Evolutionary conservation across 768 basidiomycete genomes (phyloP).

Genomic region (Wakefieldia striispora): DNA sequence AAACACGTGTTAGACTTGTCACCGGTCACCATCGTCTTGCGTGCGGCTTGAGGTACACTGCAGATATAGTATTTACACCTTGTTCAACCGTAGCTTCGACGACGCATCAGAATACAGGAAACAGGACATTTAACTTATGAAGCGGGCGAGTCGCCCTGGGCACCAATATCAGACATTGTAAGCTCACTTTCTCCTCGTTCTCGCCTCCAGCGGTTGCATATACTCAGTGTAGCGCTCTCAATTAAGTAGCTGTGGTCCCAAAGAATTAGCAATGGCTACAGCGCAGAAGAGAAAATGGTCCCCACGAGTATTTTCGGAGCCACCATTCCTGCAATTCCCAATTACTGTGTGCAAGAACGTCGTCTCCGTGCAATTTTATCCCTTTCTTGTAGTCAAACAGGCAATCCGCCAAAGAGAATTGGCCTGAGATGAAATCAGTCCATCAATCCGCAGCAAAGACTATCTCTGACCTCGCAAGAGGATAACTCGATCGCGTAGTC

Average conservation of each 20-base stretch:
- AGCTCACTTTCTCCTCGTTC: conserved; percentile 79
- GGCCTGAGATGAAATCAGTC: conserved; percentile 44
- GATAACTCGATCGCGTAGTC: conserved; percentile 89
- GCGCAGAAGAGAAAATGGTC: neutral
- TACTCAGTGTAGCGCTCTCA: conserved; percentile 64
- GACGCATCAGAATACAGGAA: conserved; percentile 7
- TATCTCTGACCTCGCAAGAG: conserved; percentile 63
- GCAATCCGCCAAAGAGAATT: conserved; percentile 78
- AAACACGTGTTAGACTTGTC: neutral
- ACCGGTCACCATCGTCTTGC: too few relatives aligned
- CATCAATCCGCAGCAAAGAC: conserved; percentile 14
- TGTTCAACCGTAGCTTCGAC: neutral
- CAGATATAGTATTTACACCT: conserved; percentile 12
- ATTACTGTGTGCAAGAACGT: conserved; percentile 83
- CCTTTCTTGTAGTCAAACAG: conserved; percentile 67
- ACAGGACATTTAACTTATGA: conserved; percentile 12
- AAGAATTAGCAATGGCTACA: neutral
- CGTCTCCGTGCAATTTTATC: conserved; percentile 83
- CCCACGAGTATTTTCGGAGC: conserved; percentile 77
- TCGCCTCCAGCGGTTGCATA: conserved; percentile 85
- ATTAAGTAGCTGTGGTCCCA: conserved; percentile 62
- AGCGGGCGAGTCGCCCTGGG: conserved; percentile 31
- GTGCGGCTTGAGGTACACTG: neutral
- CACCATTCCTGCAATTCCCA: conserved; percentile 90
- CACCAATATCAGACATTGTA: conserved; percentile 50